Evolutionary conservation across 345 rosid genomes (phyloP), one percentile per base, ranked within the genome.

Genomic region (Gossypium herbaceum): DNA sequence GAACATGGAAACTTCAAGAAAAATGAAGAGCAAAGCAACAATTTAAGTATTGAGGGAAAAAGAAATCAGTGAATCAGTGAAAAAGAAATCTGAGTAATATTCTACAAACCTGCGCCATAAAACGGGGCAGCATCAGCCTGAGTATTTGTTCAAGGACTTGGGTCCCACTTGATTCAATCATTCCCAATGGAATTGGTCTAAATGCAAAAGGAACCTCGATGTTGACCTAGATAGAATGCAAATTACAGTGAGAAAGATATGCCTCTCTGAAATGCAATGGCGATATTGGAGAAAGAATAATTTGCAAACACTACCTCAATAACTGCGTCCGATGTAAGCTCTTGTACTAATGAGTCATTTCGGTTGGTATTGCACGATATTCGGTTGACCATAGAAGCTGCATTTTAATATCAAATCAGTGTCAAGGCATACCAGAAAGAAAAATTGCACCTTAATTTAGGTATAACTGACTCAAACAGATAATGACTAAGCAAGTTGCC

Each of bases 311-410:
- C 29, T 69, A 92, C 98, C 95, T 94, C 95, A 20, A 92, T 94
- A 62, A 90, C 83, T 81, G 97, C 91, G 80, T 94, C 97, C 16
- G 98, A 94, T 75, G 92, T 90, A 80, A 94, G 89, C 68, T 73
- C 81, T 74, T 88, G 93, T 71, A 81, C 79, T 48, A 74, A 75
- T 43, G 98, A 83, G 15, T 73, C 77, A 56, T 78, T 75, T 73
- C 22, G 57, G 56, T 48, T 82, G 82, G 77, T 77, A 62, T 68
- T 90, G 73, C 89, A 94, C 52, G 97, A 88, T 79, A 94, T 90
- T 82, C 43, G 85, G 69, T 94, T 94, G 82, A 88, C 89, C 97
- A 92, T 91, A 72, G 88, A 91, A 86, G 98, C 98, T 94, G 95
- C 95, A 83, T 80, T 80, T 68, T 79, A 82, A 88, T 64, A 84